Evolutionary conservation across 1,284 basidiomycete genomes (phyloP).

Genomic region (Nidula niveotomentosa): DNA sequence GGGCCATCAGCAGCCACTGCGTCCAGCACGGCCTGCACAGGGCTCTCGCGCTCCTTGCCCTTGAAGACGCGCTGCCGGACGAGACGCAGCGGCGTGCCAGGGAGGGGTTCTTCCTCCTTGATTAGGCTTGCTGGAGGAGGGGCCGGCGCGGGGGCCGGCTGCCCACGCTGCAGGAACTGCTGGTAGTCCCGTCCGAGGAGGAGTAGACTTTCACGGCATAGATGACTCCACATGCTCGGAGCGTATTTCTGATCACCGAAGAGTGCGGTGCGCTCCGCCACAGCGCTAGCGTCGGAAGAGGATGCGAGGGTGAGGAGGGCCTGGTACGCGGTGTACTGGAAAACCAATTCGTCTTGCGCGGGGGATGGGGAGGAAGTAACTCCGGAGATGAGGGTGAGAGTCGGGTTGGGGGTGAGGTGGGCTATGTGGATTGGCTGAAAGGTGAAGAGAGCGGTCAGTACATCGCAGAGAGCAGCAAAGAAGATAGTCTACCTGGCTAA

Average conservation of each 20-base stretch:
- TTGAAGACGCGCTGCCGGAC: slow-evolving; percentile 41
- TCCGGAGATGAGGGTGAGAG: slow-evolving; percentile 54
- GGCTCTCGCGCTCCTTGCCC: slow-evolving; percentile 30
- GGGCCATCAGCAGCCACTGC: slow-evolving; percentile 58
- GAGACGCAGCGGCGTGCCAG: slow-evolving; percentile 19
- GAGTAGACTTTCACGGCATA: slow-evolving; percentile 59
- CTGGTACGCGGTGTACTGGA: slow-evolving; percentile 56
- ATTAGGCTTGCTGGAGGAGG: slow-evolving; percentile 16
- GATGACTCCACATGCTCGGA: slow-evolving; percentile 61
- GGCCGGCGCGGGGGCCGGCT: slow-evolving; percentile 23
- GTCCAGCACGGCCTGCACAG: slow-evolving; percentile 51
- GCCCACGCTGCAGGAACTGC: slow-evolving; percentile 51
- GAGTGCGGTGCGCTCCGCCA: slow-evolving; percentile 49
- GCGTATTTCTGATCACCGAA: slow-evolving; percentile 69
- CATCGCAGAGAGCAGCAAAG: background rate
- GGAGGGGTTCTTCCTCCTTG: slow-evolving; percentile 8
- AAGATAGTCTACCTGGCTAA: slow-evolving; percentile 34
- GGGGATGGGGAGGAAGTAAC: slow-evolving; percentile 34
- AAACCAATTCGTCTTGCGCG: slow-evolving; percentile 32
- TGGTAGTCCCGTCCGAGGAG: slow-evolving; percentile 68
- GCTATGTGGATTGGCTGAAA: slow-evolving; percentile 43
- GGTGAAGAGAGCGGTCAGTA: background rate
- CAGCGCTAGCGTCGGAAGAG: slow-evolving; percentile 36
- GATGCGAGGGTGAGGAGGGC: slow-evolving; percentile 49
- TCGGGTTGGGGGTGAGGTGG: slow-evolving; percentile 19